Evolutionary conservation across 257 asterid species (phyloP).

Genomic region (Nicotiana undulata): DNA sequence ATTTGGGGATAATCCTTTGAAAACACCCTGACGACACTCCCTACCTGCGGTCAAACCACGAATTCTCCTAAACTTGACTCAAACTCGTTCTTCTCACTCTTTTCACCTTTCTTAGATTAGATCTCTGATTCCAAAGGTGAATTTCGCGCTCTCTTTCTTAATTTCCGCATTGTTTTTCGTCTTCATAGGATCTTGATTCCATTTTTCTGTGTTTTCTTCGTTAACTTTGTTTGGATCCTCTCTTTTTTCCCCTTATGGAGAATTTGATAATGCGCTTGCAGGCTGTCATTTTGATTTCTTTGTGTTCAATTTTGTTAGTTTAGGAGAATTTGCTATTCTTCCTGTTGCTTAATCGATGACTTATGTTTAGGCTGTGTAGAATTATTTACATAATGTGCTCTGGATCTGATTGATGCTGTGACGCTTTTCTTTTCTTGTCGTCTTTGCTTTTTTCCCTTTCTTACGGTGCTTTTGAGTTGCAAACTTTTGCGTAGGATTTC

Average conservation of each 20-base stretch:
- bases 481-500: too few relatives aligned
- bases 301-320: neutral
- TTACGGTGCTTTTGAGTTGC: neutral
- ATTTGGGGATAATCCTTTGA: too few relatives aligned
- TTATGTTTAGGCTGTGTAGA: neutral
- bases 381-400: neutral
- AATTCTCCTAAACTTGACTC: too few relatives aligned
- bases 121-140: neutral
- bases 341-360: neutral
- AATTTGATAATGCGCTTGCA: neutral
- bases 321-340: neutral
- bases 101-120: too few relatives aligned
- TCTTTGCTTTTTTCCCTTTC: neutral
- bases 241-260: neutral
- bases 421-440: neutral
- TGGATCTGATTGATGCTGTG: neutral
- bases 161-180: neutral
- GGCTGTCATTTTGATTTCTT: too few relatives aligned
- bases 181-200: neutral
- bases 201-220: neutral
- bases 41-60: too few relatives aligned
- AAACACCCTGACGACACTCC: too few relatives aligned
- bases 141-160: neutral
- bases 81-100: too few relatives aligned
- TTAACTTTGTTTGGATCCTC: neutral